Conservation (phyloP, 2,329 filamentous ascomycete species). For the Epichloe sibirici region DNA sequence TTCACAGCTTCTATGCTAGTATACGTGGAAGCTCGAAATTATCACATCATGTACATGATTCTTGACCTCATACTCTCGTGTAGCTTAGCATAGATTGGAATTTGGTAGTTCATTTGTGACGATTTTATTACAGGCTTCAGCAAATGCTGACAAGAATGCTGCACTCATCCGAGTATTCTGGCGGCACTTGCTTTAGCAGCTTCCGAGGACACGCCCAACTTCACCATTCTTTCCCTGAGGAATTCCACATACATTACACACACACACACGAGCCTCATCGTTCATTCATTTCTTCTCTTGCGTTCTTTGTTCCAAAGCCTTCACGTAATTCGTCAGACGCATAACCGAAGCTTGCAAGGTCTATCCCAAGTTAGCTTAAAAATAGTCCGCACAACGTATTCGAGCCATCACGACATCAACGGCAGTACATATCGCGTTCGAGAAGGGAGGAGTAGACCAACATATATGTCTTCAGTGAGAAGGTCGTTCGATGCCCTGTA, state of each 20-base stretch:
- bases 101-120: neutral
- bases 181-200: neutral
- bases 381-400: neutral
- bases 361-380: slow-evolving; percentile 30
- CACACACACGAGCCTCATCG: neutral
- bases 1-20: slow-evolving; percentile 16
- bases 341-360: slow-evolving; percentile 79
- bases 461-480: slow-evolving; percentile 89
- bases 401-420: neutral
- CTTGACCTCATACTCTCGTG: neutral
- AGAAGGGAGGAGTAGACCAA: slow-evolving; percentile 39
- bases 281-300: slow-evolving; percentile 35
- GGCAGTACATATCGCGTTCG: neutral
- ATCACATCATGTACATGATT: neutral
- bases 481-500: slow-evolving; percentile 91
- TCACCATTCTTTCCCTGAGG: neutral
- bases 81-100: neutral
- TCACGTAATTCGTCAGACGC: slow-evolving; percentile 73
- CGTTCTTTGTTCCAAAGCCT: slow-evolving; percentile 69
- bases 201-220: too few relatives aligned
- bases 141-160: neutral
- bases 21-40: slow-evolving; percentile 10
- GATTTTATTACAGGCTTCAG: neutral
- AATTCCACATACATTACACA: neutral
- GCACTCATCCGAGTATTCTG: neutral